Conservation (phyloP, 805 yeast genomes). For the Tetrapisispora pingtungensis region DNA sequence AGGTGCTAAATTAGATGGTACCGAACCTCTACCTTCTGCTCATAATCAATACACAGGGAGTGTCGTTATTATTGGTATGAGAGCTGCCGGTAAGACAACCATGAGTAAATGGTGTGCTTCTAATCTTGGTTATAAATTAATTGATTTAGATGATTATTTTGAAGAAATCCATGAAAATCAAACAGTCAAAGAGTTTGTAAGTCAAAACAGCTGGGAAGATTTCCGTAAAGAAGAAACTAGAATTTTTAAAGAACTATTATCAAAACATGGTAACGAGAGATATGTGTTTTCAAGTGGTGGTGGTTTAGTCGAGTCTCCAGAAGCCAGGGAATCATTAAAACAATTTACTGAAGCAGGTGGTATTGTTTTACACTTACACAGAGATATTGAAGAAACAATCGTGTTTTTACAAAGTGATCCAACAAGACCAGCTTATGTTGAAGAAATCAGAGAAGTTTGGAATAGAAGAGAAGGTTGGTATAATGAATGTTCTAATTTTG, state of each 20-base stretch:
- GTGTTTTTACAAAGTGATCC: constrained; percentile 65
- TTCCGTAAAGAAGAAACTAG: constrained; percentile 63
- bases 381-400: constrained; percentile 74
- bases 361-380: constrained; percentile 80
- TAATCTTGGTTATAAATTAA: constrained; percentile 50
- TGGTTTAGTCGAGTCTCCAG: constrained; percentile 74
- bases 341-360: constrained; percentile 51
- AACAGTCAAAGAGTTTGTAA: constrained; percentile 52
- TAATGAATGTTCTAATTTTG: constrained; percentile 65
- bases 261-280: constrained; percentile 35
- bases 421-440: constrained; percentile 77
- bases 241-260: constrained; percentile 39
- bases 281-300: constrained; percentile 91
- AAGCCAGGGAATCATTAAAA: constrained; percentile 56
- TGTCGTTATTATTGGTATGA: constrained; percentile 86
- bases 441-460: constrained; percentile 80
- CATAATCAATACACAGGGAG: constrained; percentile 25
- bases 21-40: constrained; percentile 35
- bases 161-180: constrained; percentile 38
- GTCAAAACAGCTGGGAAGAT: constrained; percentile 71
- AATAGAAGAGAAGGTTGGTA: constrained; percentile 70
- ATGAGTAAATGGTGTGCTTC: constrained; percentile 71
- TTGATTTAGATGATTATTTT: constrained; percentile 70
- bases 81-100: constrained; percentile 94
- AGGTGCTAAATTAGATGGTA: constrained; percentile 59